Evolutionary conservation across 495 filamentous ascomycete species (phyloP).

Genomic region (Neurospora intermedia): DNA sequence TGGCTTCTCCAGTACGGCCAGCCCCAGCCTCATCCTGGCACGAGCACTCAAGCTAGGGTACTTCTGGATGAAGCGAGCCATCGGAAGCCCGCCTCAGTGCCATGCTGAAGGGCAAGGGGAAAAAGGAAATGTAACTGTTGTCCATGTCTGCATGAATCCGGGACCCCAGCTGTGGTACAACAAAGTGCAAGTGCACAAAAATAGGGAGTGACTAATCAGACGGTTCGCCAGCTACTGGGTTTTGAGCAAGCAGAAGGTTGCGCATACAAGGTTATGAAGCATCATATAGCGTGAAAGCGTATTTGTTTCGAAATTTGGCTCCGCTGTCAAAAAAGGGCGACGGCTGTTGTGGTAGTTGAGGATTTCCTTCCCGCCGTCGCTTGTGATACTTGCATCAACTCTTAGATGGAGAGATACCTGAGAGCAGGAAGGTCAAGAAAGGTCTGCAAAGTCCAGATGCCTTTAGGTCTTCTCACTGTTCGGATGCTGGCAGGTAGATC

Average conservation of each 20-base stretch:
- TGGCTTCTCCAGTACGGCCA: neutral
- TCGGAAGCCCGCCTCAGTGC: neutral
- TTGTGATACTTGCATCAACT: neutral
- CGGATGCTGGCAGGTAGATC: neutral
- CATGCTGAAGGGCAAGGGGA: neutral
- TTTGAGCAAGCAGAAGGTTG: neutral
- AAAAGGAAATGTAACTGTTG: neutral
- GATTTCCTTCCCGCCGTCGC: neutral
- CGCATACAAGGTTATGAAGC: neutral
- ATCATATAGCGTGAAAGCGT: neutral
- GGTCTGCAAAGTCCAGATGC: neutral
- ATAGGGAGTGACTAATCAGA: neutral
- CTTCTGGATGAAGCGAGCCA: neutral
- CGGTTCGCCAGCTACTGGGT: neutral
- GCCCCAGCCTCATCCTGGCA: neutral
- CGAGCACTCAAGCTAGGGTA: neutral
- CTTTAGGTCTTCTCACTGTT: neutral
- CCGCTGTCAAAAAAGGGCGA: neutral
- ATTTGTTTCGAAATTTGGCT: neutral
- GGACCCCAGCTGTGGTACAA: neutral
- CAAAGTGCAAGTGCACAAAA: neutral
- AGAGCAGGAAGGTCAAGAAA: neutral
- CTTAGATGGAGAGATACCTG: neutral
- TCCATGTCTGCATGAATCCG: neutral
- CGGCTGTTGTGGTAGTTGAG: neutral